Conservation (phyloP, 2,329 filamentous ascomycete genomes). For the Fusarium sp. region DNA sequence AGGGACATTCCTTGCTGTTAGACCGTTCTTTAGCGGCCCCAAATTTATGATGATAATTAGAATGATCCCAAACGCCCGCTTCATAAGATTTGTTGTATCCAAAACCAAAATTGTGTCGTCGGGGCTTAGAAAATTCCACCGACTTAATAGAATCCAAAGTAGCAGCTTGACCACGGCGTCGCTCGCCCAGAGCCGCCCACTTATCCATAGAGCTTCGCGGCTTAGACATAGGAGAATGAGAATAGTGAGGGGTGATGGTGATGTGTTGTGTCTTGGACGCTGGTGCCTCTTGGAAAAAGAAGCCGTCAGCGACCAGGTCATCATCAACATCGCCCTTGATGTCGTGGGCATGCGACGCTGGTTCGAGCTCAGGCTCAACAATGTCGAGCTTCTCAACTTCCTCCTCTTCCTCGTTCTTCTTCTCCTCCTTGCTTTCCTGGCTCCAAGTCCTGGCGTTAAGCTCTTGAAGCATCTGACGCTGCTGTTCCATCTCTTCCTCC, state of each 20-base stretch:
- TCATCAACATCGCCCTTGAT: conserved; percentile 67
- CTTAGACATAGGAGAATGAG: conserved; percentile 76
- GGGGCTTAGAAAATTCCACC: conserved; percentile 58
- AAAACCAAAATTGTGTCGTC: conserved; percentile 60
- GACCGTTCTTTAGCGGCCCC: conserved; percentile 55
- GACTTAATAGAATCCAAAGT: conserved; percentile 62
- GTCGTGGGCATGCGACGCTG: conserved; percentile 41
- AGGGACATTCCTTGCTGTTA: conserved; percentile 62
- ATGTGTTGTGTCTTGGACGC: conserved; percentile 51
- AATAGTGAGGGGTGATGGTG: conserved; percentile 63
- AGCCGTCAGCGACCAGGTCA: conserved; percentile 74
- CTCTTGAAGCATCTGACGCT: conserved; percentile 65
- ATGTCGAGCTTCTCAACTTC: conserved; percentile 37
- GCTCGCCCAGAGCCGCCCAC: conserved; percentile 89
- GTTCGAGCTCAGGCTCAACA: conserved; percentile 27
- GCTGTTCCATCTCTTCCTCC: conserved; percentile 71
- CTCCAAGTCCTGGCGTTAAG: conserved; percentile 83
- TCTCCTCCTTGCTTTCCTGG: conserved; percentile 70
- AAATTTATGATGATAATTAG: conserved; percentile 50
- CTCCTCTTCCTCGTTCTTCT: conserved; percentile 35
- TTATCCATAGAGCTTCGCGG: conserved; percentile 74
- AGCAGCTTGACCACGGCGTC: conserved; percentile 72
- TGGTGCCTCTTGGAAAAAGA: conserved; percentile 77
- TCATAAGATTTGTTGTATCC: conserved; percentile 62
- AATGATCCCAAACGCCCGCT: conserved; percentile 61